Conservation (phyloP, 2,329 filamentous ascomycete genomes). For the Annulohypoxylon truncatum region DNA sequence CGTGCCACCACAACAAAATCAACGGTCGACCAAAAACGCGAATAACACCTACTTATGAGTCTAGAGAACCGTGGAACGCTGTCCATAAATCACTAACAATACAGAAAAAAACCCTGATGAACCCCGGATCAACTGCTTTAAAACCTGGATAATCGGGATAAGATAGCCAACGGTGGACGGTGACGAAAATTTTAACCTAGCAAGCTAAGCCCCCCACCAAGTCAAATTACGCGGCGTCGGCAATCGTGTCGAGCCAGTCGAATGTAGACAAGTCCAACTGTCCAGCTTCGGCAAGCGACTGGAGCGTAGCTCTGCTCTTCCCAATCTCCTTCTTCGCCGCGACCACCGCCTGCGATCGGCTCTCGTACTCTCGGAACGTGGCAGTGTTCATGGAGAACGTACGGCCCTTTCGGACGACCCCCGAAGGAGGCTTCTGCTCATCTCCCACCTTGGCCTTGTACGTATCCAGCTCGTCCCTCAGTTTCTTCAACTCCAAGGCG, state of each 20-base stretch:
- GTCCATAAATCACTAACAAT: neutral
- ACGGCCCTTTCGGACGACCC: neutral
- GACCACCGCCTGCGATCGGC: slow-evolving; percentile 4
- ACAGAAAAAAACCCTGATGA: neutral
- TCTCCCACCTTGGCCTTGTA: slow-evolving; percentile 2
- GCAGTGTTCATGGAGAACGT: neutral
- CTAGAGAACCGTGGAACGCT: neutral
- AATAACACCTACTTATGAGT: slow-evolving; percentile 7
- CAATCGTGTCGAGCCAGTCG: slow-evolving; percentile 23
- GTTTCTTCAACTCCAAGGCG: neutral
- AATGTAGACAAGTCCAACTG: slow-evolving; percentile 10
- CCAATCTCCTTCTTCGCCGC: slow-evolving; percentile 17
- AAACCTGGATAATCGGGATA: neutral
- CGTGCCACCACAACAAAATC: slow-evolving; percentile 17
- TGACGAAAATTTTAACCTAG: neutral
- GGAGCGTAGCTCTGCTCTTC: neutral
- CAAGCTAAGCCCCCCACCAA: neutral
- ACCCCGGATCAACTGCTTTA: neutral
- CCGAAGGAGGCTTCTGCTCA: neutral
- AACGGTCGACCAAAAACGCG: slow-evolving; percentile 11
- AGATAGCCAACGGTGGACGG: too few species aligned
- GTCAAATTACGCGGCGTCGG: slow-evolving; percentile 3
- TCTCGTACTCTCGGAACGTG: neutral
- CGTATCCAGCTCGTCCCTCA: slow-evolving; percentile 2
- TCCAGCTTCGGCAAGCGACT: slow-evolving; percentile 8